Conservation (phyloP, 2,329 filamentous ascomycete species). For the Fusarium sp. region DNA sequence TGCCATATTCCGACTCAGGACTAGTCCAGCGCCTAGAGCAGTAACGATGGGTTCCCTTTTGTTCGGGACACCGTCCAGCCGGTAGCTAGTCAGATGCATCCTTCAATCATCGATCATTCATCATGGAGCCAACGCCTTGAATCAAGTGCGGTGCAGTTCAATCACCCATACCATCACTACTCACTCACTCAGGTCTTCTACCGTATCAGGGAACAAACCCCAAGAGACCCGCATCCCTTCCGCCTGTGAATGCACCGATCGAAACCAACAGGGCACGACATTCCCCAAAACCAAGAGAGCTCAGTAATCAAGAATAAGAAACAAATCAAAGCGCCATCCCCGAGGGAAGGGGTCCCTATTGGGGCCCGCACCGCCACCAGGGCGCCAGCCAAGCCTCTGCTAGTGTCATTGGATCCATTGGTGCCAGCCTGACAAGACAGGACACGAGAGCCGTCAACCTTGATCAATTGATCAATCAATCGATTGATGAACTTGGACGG, state of each 20-base stretch:
- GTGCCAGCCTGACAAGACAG: background rate
- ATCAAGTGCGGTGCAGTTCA: slow-evolving; percentile 4
- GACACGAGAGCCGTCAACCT: background rate
- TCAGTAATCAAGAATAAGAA: slow-evolving; percentile 28
- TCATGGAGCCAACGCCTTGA: slow-evolving; percentile 2
- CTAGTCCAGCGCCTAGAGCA: slow-evolving; percentile 18
- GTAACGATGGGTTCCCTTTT: slow-evolving; percentile 8
- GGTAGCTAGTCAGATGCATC: slow-evolving; percentile 22
- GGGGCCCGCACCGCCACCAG: slow-evolving; percentile 23
- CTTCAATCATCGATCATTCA: slow-evolving; percentile 30
- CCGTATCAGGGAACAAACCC: background rate
- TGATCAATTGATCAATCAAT: background rate
- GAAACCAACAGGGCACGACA: background rate
- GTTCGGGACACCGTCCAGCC: slow-evolving; percentile 26
- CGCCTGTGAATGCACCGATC: background rate
- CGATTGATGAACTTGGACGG: background rate
- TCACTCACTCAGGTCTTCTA: background rate
- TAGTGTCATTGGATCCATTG: background rate
- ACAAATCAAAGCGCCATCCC: slow-evolving; percentile 31
- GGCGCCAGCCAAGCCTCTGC: slow-evolving; percentile 4
- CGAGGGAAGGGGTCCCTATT: slow-evolving; percentile 31
- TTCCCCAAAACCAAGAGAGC: background rate
- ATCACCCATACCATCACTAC: background rate
- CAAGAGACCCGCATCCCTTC: background rate
- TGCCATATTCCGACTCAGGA: slow-evolving; percentile 24